Percentiles rank a stretch among this genome's conserved stretches.
phyloP scores from a whole-genome alignment of 495 filamentous ascomycete species.

The Jackrogersella multiformis region DNA sequence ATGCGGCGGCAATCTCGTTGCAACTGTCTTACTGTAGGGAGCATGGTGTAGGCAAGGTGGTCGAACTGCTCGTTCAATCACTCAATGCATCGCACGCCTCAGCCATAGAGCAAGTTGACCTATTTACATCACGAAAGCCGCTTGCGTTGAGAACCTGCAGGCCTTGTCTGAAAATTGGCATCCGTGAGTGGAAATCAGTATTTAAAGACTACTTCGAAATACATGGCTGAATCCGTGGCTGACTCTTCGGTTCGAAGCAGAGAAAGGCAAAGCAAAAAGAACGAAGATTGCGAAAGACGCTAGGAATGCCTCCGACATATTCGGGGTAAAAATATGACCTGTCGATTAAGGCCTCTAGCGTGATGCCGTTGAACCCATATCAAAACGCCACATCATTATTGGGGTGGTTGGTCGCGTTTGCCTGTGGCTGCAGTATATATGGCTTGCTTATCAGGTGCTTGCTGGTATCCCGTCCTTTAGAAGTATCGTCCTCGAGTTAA shows the following conservation, averaged over 20 bases:
- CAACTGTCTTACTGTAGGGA: not conserved
- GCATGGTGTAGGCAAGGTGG: not conserved
- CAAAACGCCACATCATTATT: not conserved
- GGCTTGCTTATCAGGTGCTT: not conserved
- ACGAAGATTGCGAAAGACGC: not conserved
- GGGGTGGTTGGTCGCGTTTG: not conserved
- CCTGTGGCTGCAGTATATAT: not conserved
- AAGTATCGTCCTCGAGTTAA: no score
- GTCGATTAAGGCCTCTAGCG: conserved; percentile 10
- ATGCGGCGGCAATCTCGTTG: not conserved
- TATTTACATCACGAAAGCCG: no score
- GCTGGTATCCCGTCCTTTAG: not conserved
- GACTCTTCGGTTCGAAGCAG: no score
- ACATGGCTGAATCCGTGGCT: no score
- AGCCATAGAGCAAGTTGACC: not conserved
- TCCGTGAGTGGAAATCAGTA: no score
- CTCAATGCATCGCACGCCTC: not conserved
- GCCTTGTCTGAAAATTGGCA: no score
- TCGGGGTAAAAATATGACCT: conserved; percentile 8
- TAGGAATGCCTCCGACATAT: not conserved
- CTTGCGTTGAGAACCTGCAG: no score
- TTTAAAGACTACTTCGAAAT: no score
- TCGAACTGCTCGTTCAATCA: not conserved
- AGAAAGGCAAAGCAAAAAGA: not conserved
- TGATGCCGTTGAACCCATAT: not conserved